Base-by-base conservation (phyloP, 164 flowering plant genomes). In the Aristolochia contorta region DNA sequence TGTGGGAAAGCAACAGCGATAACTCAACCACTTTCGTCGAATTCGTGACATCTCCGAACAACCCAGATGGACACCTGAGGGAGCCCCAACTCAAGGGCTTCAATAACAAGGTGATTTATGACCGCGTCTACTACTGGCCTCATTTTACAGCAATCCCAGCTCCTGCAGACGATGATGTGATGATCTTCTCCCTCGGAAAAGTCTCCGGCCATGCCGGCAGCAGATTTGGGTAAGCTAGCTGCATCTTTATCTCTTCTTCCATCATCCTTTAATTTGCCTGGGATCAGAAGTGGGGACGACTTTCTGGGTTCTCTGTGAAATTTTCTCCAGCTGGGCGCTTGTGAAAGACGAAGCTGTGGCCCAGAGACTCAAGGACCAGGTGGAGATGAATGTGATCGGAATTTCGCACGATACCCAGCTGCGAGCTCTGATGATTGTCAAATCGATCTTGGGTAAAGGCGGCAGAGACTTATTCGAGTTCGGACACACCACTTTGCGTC, bases 1-100 rank as follows among this genome's bases (percentile, higher is more conserved):
- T 62, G 21, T 77, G 75, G 80, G 72, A 62, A 55, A 79, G 76
- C 64, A 10, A 22, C 22, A 53, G 79, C 21, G 59, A 73, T 65
- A 10, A 47, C 3, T 32, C 55, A 0, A 27, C 13, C 1, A 67
- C 68, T 14, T 56, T 72, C 54, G 71, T 89, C 10, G 92, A 87
- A 74, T 72, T 90, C 64, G 90, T 90, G 20, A 82, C 89, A 32
- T 78, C 97, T 3, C 97, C 95, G 3, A 85, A 85, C 71, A 90
- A 90, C 67, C 95, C 92, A 0, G 91, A 90, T 69, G 84, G 86
- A 2, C 54, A 58, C 32, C 54, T 85, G 27, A 79, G 66, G 25
- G 52, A 75, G 41, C 63, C 84, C n/a, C 60, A 67, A 60, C 76
- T 85, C 54, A 3, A 64, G 13, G 83, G 83, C 7, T 67, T 79